Conservation (phyloP, 768 basidiomycete genomes). For the Rhizopogon vesiculosus region DNA sequence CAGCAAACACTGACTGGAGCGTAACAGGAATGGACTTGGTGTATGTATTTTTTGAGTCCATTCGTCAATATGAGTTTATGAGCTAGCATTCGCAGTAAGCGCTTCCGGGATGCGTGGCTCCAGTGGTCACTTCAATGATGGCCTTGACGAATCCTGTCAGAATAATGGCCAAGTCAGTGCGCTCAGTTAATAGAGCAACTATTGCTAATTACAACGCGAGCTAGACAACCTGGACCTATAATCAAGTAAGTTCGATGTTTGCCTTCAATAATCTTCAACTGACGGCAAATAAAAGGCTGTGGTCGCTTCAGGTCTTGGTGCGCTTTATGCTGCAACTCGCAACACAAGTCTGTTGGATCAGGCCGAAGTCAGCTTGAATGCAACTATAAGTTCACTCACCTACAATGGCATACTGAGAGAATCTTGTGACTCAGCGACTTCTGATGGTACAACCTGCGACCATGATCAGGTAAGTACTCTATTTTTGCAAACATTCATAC, state of each 20-base stretch:
- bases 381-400: slow-evolving; percentile 39
- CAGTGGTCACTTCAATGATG: slow-evolving; percentile 27
- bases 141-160: slow-evolving; percentile 19
- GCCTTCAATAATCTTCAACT: not conserved
- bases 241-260: slow-evolving; percentile 36
- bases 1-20: not conserved
- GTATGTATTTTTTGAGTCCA: slow-evolving; percentile 13
- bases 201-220: not conserved
- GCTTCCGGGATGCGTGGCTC: slow-evolving; percentile 24
- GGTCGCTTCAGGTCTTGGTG: slow-evolving; percentile 48
- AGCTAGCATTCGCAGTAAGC: slow-evolving; percentile 12
- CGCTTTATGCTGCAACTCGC: slow-evolving; percentile 36
- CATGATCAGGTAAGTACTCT: slow-evolving; percentile 33
- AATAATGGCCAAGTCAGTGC: slow-evolving; percentile 22
- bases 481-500: not conserved
- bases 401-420: slow-evolving; percentile 40
- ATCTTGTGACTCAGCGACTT: slow-evolving; percentile 44
- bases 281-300: slow-evolving; percentile 35
- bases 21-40: slow-evolving; percentile 21
- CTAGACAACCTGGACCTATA: slow-evolving; percentile 57
- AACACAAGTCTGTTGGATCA: slow-evolving; percentile 36
- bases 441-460: slow-evolving; percentile 38
- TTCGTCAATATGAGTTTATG: not conserved
- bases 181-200: not conserved
- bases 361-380: slow-evolving; percentile 50